Conservation (phyloP, 192 early-diverging fungal species). For the Rhizophagus clarus region DNA sequence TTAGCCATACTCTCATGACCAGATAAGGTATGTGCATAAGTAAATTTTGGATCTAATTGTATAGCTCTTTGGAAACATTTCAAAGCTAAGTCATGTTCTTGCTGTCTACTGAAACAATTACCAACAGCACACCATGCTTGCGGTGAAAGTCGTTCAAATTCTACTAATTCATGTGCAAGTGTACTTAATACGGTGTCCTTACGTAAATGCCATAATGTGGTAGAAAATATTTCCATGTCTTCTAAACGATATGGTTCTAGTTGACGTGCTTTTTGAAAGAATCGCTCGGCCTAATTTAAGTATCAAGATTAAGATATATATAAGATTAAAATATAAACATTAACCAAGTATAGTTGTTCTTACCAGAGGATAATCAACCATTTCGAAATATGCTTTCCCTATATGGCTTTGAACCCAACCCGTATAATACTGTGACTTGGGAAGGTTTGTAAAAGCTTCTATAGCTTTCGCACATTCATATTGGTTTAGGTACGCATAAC, state of each 20-base stretch:
- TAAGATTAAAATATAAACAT: not conserved
- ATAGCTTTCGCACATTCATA: constrained; percentile 38
- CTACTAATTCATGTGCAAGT: constrained; percentile 76
- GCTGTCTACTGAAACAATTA: constrained; percentile 73
- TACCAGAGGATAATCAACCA: constrained; percentile 46
- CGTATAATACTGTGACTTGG: constrained; percentile 35
- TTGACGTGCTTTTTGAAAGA: constrained; percentile 54
- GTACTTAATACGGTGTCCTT: constrained; percentile 70
- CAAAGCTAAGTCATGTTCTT: constrained; percentile 75
- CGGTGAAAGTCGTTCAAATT: constrained; percentile 63
- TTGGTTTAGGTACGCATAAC: constrained; percentile 35
- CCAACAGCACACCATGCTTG: constrained; percentile 83
- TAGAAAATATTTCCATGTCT: constrained; percentile 86
- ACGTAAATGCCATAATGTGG: constrained; percentile 83
- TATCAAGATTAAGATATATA: not conserved
- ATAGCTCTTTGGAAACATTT: constrained; percentile 78
- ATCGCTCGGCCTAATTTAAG: constrained; percentile 50
- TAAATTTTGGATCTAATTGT: constrained; percentile 63
- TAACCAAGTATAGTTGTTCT: not conserved
- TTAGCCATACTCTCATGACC: constrained; percentile 80
- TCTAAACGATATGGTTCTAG: constrained; percentile 72
- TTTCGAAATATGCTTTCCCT: constrained; percentile 43
- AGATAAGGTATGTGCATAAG: constrained; percentile 82
- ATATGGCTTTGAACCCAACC: constrained; percentile 47
- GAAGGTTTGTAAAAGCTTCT: constrained; percentile 32